Percentiles rank a stretch among this genome's conserved stretches.
These are phyloP conservation scores for Filobasidium wieringae DNA, from an alignment of 768 basidiomycete genomes.

Conservation along the genomic window DNA sequence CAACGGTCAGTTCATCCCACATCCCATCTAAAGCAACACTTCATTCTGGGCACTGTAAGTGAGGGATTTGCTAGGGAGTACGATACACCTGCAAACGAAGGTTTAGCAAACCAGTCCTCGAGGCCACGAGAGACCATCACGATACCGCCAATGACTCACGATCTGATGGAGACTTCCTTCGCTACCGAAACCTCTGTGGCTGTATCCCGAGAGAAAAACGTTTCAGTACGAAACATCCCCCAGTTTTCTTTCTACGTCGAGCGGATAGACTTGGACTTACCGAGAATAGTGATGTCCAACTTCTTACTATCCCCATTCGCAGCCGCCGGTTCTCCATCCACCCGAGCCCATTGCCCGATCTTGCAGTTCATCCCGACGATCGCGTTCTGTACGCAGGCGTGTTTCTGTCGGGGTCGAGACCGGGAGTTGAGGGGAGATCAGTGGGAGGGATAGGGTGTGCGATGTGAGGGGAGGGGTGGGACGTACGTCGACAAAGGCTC, in stretches of 20 bases:
- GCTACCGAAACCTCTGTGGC: conserved; percentile 42
- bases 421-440: neutral
- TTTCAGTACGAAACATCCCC: neutral
- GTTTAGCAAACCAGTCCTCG: neutral
- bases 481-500: conserved; percentile 35
- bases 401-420: conserved; percentile 20
- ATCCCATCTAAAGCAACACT: conserved; percentile 38
- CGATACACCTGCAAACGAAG: conserved; percentile 37
- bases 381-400: conserved; percentile 39
- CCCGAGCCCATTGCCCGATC: conserved; percentile 42
- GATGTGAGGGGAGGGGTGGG: neutral
- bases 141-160: conserved; percentile 3
- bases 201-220: conserved; percentile 2
- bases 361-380: conserved; percentile 40
- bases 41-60: conserved; percentile 37
- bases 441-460: neutral
- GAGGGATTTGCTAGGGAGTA: conserved; percentile 42
- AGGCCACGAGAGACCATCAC: neutral
- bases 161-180: conserved; percentile 40
- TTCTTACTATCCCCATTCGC: conserved; percentile 30
- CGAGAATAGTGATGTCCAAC: conserved; percentile 42
- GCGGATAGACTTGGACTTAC: conserved; percentile 19
- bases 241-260: neutral
- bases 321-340: conserved; percentile 37
- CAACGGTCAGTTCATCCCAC: neutral